These are phyloP conservation scores for Naganishia sp. DNA, from an alignment of 1,284 basidiomycete species.

Conservation along the genomic window DNA sequence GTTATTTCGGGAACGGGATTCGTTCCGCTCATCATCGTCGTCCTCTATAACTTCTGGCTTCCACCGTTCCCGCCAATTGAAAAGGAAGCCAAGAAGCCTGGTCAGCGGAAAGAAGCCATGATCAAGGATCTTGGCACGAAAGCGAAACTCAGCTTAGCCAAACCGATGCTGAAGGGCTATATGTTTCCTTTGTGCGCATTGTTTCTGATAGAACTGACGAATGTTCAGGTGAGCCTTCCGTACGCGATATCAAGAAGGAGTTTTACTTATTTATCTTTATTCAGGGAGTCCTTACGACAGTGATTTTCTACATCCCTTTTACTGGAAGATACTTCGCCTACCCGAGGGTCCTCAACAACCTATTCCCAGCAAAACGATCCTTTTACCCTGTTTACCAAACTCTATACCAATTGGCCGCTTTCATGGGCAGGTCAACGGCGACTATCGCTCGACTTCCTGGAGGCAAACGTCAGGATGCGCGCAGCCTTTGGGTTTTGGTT, in stretches of 20 bases:
- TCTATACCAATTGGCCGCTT: slow-evolving; percentile 29
- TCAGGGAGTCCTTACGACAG: slow-evolving; percentile 29
- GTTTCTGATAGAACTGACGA: slow-evolving; percentile 29
- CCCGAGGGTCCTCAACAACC: slow-evolving; percentile 26
- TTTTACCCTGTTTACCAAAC: slow-evolving; percentile 32
- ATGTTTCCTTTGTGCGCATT: slow-evolving; percentile 29
- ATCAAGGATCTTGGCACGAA: slow-evolving; percentile 31
- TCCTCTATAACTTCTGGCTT: slow-evolving; percentile 30
- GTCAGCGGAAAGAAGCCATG: slow-evolving; percentile 28
- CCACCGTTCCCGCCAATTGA: slow-evolving; percentile 28
- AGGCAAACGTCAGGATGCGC: slow-evolving; percentile 28
- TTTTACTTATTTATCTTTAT: not conserved
- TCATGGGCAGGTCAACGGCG: slow-evolving; percentile 29
- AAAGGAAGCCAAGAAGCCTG: slow-evolving; percentile 28
- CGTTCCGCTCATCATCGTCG: slow-evolving; percentile 30
- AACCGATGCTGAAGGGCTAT: slow-evolving; percentile 26
- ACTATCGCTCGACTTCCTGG: slow-evolving; percentile 28
- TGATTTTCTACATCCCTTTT: slow-evolving; percentile 32
- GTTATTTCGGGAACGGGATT: slow-evolving; percentile 31
- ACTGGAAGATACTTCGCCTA: slow-evolving; percentile 25
- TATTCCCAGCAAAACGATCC: slow-evolving; percentile 29
- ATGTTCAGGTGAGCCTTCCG: slow-evolving; percentile 26
- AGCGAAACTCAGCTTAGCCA: slow-evolving; percentile 27
- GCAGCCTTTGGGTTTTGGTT: slow-evolving; percentile 25
- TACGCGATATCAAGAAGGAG: too few relatives aligned